Conservation (phyloP, 306 rosid genomes). For the Glycyrrhiza uralensis region DNA sequence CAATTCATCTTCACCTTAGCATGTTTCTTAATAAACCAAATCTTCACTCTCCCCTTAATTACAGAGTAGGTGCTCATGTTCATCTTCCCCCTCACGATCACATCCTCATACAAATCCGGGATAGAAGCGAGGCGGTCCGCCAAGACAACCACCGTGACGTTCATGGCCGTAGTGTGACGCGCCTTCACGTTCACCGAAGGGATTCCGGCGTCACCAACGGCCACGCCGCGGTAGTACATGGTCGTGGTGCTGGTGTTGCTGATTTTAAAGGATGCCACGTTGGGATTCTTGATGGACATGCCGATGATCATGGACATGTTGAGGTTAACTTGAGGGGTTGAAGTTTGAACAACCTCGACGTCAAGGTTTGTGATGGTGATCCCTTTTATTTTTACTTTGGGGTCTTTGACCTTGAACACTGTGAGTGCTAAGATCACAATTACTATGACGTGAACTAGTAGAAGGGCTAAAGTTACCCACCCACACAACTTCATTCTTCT, state of each 20-base stretch:
- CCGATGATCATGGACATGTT: slow-evolving; percentile 48
- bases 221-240: slow-evolving; percentile 24
- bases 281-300: slow-evolving; percentile 57
- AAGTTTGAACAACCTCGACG: slow-evolving; percentile 13
- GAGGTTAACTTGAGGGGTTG: slow-evolving; percentile 37
- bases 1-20: slow-evolving; percentile 58
- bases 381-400: slow-evolving; percentile 40
- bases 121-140: slow-evolving; percentile 34
- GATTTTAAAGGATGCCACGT: slow-evolving; percentile 47
- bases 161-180: slow-evolving; percentile 42
- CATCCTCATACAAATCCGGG: slow-evolving; percentile 31
- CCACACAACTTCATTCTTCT: slow-evolving; percentile 46
- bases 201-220: slow-evolving; percentile 45
- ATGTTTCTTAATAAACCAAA: slow-evolving; percentile 47
- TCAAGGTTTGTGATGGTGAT: slow-evolving; percentile 38
- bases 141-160: slow-evolving; percentile 44
- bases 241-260: slow-evolving; percentile 53
- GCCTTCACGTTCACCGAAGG: slow-evolving; percentile 42
- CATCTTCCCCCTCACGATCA: slow-evolving; percentile 35
- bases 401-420: slow-evolving; percentile 55
- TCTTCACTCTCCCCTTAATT: slow-evolving; percentile 53
- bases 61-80: slow-evolving; percentile 43
- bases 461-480: neutral
- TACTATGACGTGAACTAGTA: slow-evolving; percentile 27
- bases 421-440: slow-evolving; percentile 48